A percentile compares a stretch with the other conserved stretches of the same genome.
These are phyloP conservation scores for Eucalyptus viminalis DNA, from an alignment of 345 rosid species.

Conservation along the genomic window DNA sequence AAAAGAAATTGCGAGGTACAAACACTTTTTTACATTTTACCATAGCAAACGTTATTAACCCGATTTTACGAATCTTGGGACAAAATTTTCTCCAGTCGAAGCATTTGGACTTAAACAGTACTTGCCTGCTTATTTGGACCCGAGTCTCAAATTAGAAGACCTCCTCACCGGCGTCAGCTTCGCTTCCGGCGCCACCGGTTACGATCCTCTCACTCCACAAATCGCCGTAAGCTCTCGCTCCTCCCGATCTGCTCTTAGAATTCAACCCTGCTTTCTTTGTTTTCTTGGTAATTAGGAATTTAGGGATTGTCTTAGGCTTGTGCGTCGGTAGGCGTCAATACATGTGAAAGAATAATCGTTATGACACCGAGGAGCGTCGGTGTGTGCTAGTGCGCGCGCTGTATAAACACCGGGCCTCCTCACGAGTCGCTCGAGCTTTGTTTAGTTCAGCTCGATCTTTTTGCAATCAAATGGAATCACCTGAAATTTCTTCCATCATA, in stretches of 20 bases:
- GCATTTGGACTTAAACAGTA: conserved; percentile 26
- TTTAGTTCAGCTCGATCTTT: not conserved
- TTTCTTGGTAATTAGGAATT: not conserved
- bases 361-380: not conserved
- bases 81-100: conserved; percentile 14
- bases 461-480: not conserved
- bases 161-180: conserved; percentile 56
- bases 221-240: conserved; percentile 1
- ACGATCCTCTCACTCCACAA: conserved; percentile 37
- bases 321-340: not conserved
- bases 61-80: no score
- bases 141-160: conserved; percentile 25
- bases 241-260: not conserved
- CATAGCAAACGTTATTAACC: not conserved
- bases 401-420: not conserved
- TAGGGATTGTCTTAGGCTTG: not conserved
- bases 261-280: not conserved
- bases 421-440: not conserved
- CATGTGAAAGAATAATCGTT: not conserved
- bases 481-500: not conserved
- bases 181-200: conserved; percentile 51
- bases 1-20: not conserved
- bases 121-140: conserved; percentile 52
- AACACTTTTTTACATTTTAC: not conserved
- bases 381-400: not conserved